Base-by-base conservation (phyloP, 352 stramenopile genomes). In the Phytophthora idaei region DNA sequence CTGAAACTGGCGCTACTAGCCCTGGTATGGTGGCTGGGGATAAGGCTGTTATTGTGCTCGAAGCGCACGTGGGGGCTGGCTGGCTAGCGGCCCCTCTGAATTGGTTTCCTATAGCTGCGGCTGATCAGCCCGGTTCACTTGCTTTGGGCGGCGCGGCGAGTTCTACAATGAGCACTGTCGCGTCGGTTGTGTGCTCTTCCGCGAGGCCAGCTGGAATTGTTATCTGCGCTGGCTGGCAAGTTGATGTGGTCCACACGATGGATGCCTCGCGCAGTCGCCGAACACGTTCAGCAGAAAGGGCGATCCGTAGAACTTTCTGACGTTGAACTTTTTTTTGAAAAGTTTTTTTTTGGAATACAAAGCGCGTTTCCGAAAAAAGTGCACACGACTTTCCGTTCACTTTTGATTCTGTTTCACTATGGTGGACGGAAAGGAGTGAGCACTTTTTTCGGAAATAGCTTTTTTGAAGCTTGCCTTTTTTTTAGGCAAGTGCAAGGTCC, bases 141-240 rank as follows among this genome's bases (percentile, higher is more conserved):
- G 47, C 42, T 61, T 39, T 41, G 17, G 48, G 27, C 32, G 25
- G 45, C 41, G 34, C 47, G 29, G 65, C 59, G 52, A 74, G 66
- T 78, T 75, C 62, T 75, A 67, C 67, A 78, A 75, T 78, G 67
- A 69, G 50, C 48, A 41, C 48, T 42, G 28, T 54, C 29, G 48
- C 48, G 42, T 54, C 48, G 27, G 29, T 54, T 42, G 48, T 34
- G 25, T 51, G 48, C 27, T 54, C 29, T 54, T 54, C 48, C 28
- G 27, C 48, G 28, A 54, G 28, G 29, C 48, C 48, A 54, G 48
- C 48, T 54, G 48, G 48, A 54, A 54, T 42, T 29, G 0, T 21
- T 21, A 54, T 54, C 48, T 54, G 48, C 48, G 48, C 48, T 54
- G 48, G 48, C 48, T 54, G 48, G 17, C 28, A 54, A 21, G 48